A percentile compares a stretch with the other conserved stretches of the same genome.
These are phyloP conservation scores for Lachnellula willkommii DNA, from an alignment of 2,329 filamentous ascomycete genomes.

Conservation along the genomic window DNA sequence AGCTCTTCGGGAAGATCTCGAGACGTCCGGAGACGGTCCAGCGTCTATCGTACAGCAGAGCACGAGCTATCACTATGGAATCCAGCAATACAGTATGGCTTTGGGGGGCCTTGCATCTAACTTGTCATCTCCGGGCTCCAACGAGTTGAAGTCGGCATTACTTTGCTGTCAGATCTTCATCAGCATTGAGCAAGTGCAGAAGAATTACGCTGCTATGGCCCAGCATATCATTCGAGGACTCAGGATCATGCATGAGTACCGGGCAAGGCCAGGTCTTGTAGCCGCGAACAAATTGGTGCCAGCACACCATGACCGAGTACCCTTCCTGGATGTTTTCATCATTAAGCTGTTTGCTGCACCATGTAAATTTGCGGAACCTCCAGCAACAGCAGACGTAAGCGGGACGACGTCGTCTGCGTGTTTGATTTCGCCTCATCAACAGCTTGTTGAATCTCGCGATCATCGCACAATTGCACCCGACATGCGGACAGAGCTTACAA, in stretches of 20 bases:
- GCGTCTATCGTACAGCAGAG: slow-evolving; percentile 28
- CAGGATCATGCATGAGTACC: slow-evolving; percentile 39
- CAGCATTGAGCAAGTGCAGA: slow-evolving; percentile 41
- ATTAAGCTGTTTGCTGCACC: slow-evolving; percentile 40
- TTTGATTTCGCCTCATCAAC: slow-evolving; percentile 21
- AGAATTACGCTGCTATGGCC: slow-evolving; percentile 38
- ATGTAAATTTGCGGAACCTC: slow-evolving; percentile 37
- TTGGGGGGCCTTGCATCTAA: slow-evolving; percentile 37
- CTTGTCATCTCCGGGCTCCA: slow-evolving; percentile 31
- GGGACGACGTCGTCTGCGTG: slow-evolving; percentile 17
- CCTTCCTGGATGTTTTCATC: slow-evolving; percentile 39
- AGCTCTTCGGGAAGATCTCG: slow-evolving; percentile 37
- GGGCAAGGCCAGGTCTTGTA: slow-evolving; percentile 34
- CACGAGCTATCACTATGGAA: slow-evolving; percentile 34
- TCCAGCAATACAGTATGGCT: slow-evolving; percentile 40
- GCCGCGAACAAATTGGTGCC: slow-evolving; percentile 28
- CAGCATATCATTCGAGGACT: slow-evolving; percentile 41
- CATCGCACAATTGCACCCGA: slow-evolving; percentile 34
- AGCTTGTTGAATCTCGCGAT: slow-evolving; percentile 19
- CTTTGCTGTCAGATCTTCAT: slow-evolving; percentile 45
- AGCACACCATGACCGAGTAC: slow-evolving; percentile 32
- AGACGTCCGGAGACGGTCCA: slow-evolving; percentile 29
- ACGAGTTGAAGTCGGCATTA: slow-evolving; percentile 35
- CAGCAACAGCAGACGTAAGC: slow-evolving; percentile 14
- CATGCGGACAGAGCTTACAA: slow-evolving; percentile 34